Conservation (phyloP, 176 grass and related monocot species). For the Bonia amplexicaulis region DNA sequence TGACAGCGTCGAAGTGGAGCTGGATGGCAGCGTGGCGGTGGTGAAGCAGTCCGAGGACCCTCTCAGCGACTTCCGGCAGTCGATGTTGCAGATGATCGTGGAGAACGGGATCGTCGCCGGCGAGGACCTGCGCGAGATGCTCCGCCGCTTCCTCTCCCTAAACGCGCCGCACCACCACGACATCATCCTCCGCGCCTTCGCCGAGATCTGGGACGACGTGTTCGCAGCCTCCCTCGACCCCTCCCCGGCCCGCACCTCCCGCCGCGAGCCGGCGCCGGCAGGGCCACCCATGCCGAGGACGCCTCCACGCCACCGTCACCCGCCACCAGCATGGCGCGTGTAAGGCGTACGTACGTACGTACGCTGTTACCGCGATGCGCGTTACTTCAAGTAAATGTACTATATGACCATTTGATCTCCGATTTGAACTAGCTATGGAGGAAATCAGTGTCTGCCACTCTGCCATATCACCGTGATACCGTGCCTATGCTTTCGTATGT, state of each 20-base stretch:
- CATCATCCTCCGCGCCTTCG: conserved; percentile 64
- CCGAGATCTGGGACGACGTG: conserved; percentile 65
- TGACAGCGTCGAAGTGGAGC: not conserved
- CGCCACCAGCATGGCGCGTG: conserved; percentile 34
- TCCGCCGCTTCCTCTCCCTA: conserved; percentile 63
- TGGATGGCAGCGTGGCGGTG: conserved; percentile 54
- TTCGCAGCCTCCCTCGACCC: conserved; percentile 23
- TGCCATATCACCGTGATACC: not conserved
- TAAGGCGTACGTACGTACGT: not conserved
- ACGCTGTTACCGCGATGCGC: not conserved
- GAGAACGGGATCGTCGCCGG: conserved; percentile 60
- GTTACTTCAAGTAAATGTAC: not conserved
- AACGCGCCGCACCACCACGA: conserved; percentile 71
- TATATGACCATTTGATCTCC: not conserved
- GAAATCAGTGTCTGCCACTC: not conserved
- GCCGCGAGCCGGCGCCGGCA: not conserved
- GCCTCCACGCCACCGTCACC: conserved; percentile 29
- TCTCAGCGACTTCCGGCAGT: conserved; percentile 59
- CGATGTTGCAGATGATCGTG: conserved; percentile 82
- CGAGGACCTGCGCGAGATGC: conserved; percentile 68
- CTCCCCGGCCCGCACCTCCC: not conserved
- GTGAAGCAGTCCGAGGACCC: conserved; percentile 76
- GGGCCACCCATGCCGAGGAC: conserved; percentile 14
- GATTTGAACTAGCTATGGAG: not conserved
- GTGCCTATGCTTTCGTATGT: not conserved